These are phyloP conservation scores for Macrolepiota fuliginosa DNA, from an alignment of 768 basidiomycete genomes.

Conservation along the genomic window DNA sequence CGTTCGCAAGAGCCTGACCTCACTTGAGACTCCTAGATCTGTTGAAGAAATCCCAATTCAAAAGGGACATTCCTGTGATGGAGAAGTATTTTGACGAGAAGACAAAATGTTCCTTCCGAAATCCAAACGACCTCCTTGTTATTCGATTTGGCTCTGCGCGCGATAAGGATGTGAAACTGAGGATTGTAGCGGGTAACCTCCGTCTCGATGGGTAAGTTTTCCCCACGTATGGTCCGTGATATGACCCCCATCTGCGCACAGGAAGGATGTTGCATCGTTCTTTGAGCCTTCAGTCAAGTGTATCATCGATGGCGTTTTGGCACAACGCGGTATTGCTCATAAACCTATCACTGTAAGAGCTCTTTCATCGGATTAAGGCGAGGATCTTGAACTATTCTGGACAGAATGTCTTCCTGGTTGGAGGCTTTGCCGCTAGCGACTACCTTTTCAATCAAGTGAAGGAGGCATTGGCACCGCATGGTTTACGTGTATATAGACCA, in stretches of 20 bases:
- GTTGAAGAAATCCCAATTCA: slow-evolving; percentile 14
- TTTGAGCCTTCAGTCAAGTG: slow-evolving; percentile 28
- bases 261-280: slow-evolving; percentile 22
- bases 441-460: slow-evolving; percentile 47
- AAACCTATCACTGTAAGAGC: slow-evolving; percentile 24
- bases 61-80: slow-evolving; percentile 17
- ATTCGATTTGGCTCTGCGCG: slow-evolving; percentile 44
- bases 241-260: background rate
- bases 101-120: slow-evolving; percentile 43
- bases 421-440: slow-evolving; percentile 58
- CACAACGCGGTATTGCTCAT: slow-evolving; percentile 15
- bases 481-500: slow-evolving; percentile 43
- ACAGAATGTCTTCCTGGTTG: slow-evolving; percentile 44
- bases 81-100: slow-evolving; percentile 40
- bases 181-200: slow-evolving; percentile 41
- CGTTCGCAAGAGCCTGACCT: background rate
- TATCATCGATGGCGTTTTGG: slow-evolving; percentile 24
- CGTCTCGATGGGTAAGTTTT: slow-evolving; percentile 33
- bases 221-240: no score
- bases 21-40: background rate
- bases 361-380: background rate
- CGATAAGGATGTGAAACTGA: slow-evolving; percentile 36
- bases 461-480: slow-evolving; percentile 30
- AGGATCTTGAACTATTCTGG: background rate
- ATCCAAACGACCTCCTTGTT: slow-evolving; percentile 36